A percentile compares a stretch with the other conserved stretches of the same genome.
phyloP scores from a whole-genome alignment of 192 early-diverging fungal species.

The Gryganskiella cystojenkinii region DNA sequence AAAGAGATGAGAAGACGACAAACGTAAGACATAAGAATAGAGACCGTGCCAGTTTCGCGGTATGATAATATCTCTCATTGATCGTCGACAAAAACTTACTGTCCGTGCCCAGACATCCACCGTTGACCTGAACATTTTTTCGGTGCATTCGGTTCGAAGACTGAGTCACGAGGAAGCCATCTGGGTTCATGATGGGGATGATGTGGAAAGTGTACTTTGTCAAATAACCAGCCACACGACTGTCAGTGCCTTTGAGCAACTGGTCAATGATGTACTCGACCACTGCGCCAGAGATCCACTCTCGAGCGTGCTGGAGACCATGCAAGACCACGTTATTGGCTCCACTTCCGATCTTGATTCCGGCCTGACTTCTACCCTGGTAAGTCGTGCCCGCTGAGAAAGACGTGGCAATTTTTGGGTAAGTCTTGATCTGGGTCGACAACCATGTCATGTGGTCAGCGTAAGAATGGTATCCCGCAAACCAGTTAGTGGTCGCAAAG shows the following conservation, averaged over 20 bases:
- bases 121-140: conserved; percentile 61
- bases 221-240: conserved; percentile 51
- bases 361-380: conserved; percentile 31
- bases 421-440: conserved; percentile 22
- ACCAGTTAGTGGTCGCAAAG: conserved; percentile 21
- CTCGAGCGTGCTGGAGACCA: conserved; percentile 68
- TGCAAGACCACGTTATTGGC: conserved; percentile 45
- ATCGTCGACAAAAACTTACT: too few species aligned
- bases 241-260: conserved; percentile 43
- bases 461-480: conserved; percentile 41
- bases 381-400: conserved; percentile 32
- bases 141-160: conserved; percentile 57
- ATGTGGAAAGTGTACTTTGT: conserved; percentile 63
- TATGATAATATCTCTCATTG: too few species aligned
- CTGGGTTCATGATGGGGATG: conserved; percentile 69
- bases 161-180: conserved; percentile 67
- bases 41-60: too few species aligned
- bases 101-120: conserved; percentile 51
- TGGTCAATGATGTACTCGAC: conserved; percentile 49
- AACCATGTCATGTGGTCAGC: conserved; percentile 43
- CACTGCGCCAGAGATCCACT: conserved; percentile 67
- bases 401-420: conserved; percentile 17
- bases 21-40: too few species aligned
- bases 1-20: too few species aligned
- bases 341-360: conserved; percentile 45